Evolutionary conservation across 768 basidiomycete genomes (phyloP).

Genomic region (Boletus subparvulus): DNA sequence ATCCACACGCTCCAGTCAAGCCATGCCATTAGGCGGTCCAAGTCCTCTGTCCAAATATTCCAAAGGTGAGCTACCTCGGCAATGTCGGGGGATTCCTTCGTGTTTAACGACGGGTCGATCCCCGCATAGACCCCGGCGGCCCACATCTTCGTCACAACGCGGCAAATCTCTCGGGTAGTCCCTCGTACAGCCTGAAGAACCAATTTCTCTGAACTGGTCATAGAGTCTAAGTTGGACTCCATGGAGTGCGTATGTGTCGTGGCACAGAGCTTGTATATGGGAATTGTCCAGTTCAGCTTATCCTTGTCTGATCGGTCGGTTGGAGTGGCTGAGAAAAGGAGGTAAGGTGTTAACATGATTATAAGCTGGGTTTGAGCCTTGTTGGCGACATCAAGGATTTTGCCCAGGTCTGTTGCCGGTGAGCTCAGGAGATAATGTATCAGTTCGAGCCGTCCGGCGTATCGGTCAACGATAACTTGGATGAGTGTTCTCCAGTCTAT

Average conservation of each 20-base stretch:
- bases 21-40: conserved; percentile 45
- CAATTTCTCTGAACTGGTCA: conserved; percentile 32
- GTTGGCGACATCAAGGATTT: conserved; percentile 5
- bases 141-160: conserved; percentile 47
- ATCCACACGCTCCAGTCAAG: conserved; percentile 54
- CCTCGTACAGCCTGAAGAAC: conserved; percentile 31
- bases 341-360: conserved; percentile 31
- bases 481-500: conserved; percentile 36
- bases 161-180: conserved; percentile 46
- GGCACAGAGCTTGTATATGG: conserved; percentile 31
- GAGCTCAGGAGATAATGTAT: conserved; percentile 22
- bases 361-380: conserved; percentile 26
- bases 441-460: conserved; percentile 31
- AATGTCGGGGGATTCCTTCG: background rate
- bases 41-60: conserved; percentile 35
- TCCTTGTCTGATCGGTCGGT: background rate
- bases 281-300: conserved; percentile 27
- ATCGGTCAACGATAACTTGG: conserved; percentile 32
- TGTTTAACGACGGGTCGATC: conserved; percentile 11
- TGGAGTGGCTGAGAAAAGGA: conserved; percentile 16
- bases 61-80: conserved; percentile 10
- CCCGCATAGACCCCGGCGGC: conserved; percentile 36
- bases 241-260: conserved; percentile 25
- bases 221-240: background rate
- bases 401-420: background rate